A percentile compares a stretch with the other conserved stretches of the same genome.
Evolutionary conservation across 192 early-diverging fungal species (phyloP).

Genomic region (Backusella liffmaniae): DNA sequence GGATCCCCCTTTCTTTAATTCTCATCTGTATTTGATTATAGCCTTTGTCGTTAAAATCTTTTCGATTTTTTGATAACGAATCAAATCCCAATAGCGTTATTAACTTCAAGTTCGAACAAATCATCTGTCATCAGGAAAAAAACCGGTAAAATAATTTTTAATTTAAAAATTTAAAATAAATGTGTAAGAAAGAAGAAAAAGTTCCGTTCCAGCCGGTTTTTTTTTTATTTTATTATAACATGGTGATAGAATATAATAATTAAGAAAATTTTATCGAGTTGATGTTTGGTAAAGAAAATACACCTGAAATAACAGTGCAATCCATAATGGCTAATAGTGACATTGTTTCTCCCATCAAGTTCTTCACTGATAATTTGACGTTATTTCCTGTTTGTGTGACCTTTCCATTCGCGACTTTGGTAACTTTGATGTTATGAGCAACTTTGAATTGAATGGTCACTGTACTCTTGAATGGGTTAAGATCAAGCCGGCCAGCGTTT

Average conservation of each 20-base stretch:
- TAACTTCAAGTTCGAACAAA: neutral
- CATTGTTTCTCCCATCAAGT: constrained; percentile 18
- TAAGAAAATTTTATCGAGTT: constrained; percentile 10
- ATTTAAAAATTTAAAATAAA: neutral
- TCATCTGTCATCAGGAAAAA: neutral
- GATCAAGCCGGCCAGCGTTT: constrained; percentile 21
- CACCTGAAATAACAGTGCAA: neutral
- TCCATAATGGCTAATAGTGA: constrained; percentile 7
- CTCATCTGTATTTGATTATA: neutral
- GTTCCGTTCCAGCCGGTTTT: neutral
- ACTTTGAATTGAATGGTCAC: constrained; percentile 20
- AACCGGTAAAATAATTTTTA: neutral
- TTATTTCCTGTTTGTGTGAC: constrained; percentile 9
- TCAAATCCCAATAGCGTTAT: neutral
- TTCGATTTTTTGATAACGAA: neutral
- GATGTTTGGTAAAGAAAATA: constrained; percentile 14
- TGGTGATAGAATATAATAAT: neutral
- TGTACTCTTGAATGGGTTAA: constrained; percentile 6
- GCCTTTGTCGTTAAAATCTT: neutral
- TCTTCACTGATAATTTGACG: constrained; percentile 12
- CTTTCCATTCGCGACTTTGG: neutral
- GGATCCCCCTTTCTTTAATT: neutral
- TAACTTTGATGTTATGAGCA: neutral
- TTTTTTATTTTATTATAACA: constrained; percentile 6
- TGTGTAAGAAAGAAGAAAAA: neutral